Conservation (phyloP, 257 asterid genomes). For the Leonotis leonurus region DNA sequence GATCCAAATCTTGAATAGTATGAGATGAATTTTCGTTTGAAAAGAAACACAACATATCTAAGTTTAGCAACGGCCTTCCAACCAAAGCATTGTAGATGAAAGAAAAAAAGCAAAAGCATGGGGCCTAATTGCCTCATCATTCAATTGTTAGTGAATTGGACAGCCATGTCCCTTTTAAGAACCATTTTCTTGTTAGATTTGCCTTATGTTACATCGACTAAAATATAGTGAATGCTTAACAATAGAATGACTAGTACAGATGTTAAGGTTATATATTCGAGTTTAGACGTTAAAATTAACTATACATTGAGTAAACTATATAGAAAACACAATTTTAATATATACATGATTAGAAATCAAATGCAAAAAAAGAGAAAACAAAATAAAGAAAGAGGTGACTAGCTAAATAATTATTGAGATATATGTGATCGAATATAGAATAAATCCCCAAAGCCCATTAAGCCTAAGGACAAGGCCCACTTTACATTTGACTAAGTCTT, state of each 20-base stretch:
- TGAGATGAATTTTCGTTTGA: too few relatives aligned
- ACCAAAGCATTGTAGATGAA: not conserved
- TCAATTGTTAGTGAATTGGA: conserved; percentile 14
- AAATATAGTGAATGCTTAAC: not conserved
- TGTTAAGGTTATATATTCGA: too few relatives aligned
- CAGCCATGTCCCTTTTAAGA: not conserved
- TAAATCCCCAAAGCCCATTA: conserved; percentile 2
- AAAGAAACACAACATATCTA: not conserved
- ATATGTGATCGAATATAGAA: not conserved
- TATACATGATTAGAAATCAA: too few relatives aligned
- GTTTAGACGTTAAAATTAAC: too few relatives aligned
- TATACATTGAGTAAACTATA: too few relatives aligned
- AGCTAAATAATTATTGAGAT: not conserved
- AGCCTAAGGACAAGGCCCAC: conserved; percentile 24
- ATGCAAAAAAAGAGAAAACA: not conserved
- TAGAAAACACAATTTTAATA: too few relatives aligned
- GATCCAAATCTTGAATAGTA: too few relatives aligned
- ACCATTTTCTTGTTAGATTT: not conserved
- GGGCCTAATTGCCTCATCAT: conserved; percentile 18
- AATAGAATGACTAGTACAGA: too few relatives aligned
- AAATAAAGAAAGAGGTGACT: not conserved
- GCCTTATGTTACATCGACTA: not conserved
- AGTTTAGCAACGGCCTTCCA: conserved; percentile 12
- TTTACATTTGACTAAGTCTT: conserved; percentile 12
- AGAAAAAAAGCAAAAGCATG: conserved; percentile 10